These are phyloP conservation scores for Exophiala sp. DNA, from an alignment of 2,329 filamentous ascomycete genomes.

Conservation along the genomic window DNA sequence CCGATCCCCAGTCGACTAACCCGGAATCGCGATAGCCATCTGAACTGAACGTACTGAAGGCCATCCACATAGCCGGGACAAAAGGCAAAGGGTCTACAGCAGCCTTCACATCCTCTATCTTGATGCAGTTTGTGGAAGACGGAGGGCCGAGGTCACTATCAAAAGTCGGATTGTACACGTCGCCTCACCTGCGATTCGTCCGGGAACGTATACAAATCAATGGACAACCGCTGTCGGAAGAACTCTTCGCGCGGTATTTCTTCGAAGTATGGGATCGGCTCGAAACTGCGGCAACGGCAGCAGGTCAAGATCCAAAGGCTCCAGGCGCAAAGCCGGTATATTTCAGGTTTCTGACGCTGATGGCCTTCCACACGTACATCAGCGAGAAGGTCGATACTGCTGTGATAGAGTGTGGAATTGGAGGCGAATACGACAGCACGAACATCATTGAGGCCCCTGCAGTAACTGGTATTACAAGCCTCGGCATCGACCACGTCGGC, in stretches of 20 bases:
- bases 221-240: conserved; percentile 61
- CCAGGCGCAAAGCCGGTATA: conserved; percentile 72
- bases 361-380: conserved; percentile 80
- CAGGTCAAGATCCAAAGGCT: conserved; percentile 46
- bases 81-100: conserved; percentile 92
- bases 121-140: conserved; percentile 54
- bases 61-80: conserved; percentile 82
- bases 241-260: conserved; percentile 68
- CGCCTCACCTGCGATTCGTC: conserved; percentile 75
- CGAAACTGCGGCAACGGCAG: conserved; percentile 48
- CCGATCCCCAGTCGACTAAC: conserved; percentile 5
- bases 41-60: conserved; percentile 51
- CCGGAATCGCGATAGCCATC: conserved; percentile 45
- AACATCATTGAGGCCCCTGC: conserved; percentile 71
- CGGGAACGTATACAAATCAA: conserved; percentile 80
- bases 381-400: conserved; percentile 68
- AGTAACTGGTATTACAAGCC: conserved; percentile 66
- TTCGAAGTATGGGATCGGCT: conserved; percentile 75
- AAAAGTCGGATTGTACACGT: conserved; percentile 75
- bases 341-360: conserved; percentile 83
- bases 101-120: conserved; percentile 72
- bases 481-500: conserved; percentile 78
- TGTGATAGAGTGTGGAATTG: conserved; percentile 88
- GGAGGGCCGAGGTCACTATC: conserved; percentile 33
- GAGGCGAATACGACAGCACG: conserved; percentile 87